phyloP scores from a whole-genome alignment of 148 eudicot genomes.

The Silene latifolia region DNA sequence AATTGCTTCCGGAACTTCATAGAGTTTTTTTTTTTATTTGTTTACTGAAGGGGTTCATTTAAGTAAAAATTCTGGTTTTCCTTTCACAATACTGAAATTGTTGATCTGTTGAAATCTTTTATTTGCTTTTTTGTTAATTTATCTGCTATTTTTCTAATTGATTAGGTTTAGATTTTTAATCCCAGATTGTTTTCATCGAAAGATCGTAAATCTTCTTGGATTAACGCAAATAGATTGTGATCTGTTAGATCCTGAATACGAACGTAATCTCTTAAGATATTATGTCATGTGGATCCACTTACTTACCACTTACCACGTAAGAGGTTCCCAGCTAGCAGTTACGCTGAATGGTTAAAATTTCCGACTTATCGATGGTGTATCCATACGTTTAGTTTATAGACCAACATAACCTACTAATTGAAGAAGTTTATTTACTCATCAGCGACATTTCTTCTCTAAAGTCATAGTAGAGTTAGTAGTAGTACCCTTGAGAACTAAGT shows the following conservation, averaged over 20 bases:
- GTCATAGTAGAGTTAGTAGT: not conserved
- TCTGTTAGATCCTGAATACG: not conserved
- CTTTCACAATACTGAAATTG: not conserved
- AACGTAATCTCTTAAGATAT: not conserved
- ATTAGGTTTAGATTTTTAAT: not conserved
- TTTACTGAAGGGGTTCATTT: not conserved
- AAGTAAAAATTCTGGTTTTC: not conserved
- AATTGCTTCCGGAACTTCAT: not conserved
- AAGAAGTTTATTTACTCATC: not conserved
- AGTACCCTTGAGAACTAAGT: not conserved
- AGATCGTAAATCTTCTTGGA: not conserved
- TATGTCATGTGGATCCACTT: not conserved
- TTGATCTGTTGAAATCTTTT: not conserved
- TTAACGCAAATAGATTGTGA: not conserved
- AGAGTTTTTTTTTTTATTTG: not conserved
- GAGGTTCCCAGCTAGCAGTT: not conserved
- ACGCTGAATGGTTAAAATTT: not conserved
- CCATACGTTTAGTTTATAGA: not conserved
- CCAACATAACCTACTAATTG: not conserved
- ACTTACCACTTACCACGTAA: not conserved
- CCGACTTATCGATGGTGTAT: not conserved
- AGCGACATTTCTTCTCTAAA: not conserved
- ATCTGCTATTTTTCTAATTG: not conserved
- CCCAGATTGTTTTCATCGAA: not conserved
- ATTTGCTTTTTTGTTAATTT: not conserved